A percentile compares a stretch with the other conserved stretches of the same genome.
Conservation (phyloP, 2,329 filamentous ascomycete species). For the Botryosphaeria dothidea region DNA sequence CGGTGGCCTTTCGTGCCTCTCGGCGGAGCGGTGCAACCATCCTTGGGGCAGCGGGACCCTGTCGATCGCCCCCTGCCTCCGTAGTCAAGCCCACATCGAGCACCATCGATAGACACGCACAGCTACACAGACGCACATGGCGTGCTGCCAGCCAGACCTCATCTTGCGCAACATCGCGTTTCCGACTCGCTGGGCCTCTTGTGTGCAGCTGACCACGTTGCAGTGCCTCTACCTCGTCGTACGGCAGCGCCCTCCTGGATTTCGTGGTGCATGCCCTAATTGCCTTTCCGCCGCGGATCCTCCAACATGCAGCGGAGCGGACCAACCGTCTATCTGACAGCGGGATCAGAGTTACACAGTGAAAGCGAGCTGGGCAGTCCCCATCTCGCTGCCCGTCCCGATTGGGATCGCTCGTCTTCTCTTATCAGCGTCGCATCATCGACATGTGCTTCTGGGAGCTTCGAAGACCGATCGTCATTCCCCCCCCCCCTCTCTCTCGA, state of each 20-base stretch:
- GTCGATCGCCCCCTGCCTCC: conserved; percentile 9
- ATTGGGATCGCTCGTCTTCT: background rate
- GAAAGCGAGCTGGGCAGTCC: background rate
- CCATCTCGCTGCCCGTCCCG: conserved; percentile 2
- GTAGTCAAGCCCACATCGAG: background rate
- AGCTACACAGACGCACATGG: conserved; percentile 1
- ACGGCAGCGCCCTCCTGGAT: conserved; percentile 10
- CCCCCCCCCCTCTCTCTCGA: background rate
- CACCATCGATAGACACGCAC: background rate
- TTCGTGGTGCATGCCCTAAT: conserved; percentile 19
- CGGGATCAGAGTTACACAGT: conserved; percentile 7
- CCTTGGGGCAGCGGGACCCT: background rate
- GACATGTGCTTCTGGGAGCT: background rate
- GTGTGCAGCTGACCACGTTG: conserved; percentile 22
- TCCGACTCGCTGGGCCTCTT: conserved; percentile 11
- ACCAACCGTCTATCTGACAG: conserved; percentile 16
- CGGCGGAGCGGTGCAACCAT: background rate
- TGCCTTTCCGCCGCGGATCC: conserved; percentile 3
- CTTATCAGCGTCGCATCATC: background rate
- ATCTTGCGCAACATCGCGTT: conserved; percentile 14
- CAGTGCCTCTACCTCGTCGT: conserved; percentile 14
- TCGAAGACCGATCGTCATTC: background rate
- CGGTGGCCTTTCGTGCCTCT: background rate
- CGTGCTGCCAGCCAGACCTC: background rate
- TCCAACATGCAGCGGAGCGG: conserved; percentile 1